phyloP scores from a whole-genome alignment of 177 flowering plant species.

The Vitis hybrid region DNA sequence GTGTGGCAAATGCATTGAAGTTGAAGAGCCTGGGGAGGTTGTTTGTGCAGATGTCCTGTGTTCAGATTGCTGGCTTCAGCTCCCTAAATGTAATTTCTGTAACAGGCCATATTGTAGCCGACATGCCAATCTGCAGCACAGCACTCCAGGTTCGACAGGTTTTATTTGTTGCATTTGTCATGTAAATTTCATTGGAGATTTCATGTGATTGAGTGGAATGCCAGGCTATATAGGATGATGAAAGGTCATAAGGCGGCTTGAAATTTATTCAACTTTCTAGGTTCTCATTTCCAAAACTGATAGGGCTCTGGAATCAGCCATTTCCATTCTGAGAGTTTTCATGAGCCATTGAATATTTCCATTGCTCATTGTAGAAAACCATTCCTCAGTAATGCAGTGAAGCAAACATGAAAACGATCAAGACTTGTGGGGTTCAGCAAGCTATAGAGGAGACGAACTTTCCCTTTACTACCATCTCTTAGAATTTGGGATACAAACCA shows the following conservation, averaged over 20 bases:
- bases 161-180: conserved; percentile 52
- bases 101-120: conserved; percentile 58
- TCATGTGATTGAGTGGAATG: no score
- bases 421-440: no score
- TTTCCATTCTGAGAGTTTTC: no score
- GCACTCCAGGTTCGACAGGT: conserved; percentile 17
- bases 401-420: not conserved
- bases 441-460: no score
- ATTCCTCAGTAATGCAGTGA: not conserved
- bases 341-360: no score
- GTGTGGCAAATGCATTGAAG: conserved; percentile 59
- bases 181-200: conserved; percentile 1
- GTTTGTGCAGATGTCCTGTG: conserved; percentile 58
- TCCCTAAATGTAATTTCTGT: conserved; percentile 71
- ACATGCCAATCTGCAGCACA: conserved; percentile 23
- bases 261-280: no score
- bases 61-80: conserved; percentile 60
- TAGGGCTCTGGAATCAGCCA: no score
- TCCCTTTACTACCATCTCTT: no score
- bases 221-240: no score
- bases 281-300: no score
- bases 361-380: not conserved
- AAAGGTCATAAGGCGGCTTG: no score
- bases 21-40: conserved; percentile 44
- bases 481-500: not conserved